These are phyloP conservation scores for Thermothelomyces thermophilus DNA, from an alignment of 2,329 filamentous ascomycete genomes.

Conservation along the genomic window DNA sequence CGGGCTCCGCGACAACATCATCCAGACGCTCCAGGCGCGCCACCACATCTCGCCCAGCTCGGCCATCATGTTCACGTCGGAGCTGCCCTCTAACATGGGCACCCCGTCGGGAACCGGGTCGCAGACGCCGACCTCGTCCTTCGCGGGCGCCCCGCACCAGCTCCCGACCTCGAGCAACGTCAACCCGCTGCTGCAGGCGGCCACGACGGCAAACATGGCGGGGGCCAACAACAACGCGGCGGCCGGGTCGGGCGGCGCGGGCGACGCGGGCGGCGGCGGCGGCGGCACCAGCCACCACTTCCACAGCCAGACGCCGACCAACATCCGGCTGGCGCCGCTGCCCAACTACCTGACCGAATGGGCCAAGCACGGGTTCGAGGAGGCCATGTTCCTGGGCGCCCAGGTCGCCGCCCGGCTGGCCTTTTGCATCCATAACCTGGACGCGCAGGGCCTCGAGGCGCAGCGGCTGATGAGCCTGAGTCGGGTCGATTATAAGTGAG, in stretches of 20 bases:
- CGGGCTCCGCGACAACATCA: conserved; percentile 84
- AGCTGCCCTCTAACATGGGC: conserved; percentile 87
- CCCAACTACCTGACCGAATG: conserved; percentile 88
- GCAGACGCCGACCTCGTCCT: conserved; percentile 72
- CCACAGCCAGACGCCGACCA: conserved; percentile 69
- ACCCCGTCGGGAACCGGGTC: conserved; percentile 86
- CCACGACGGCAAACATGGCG: conserved; percentile 64
- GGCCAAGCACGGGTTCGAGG: conserved; percentile 74
- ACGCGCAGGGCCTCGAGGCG: conserved; percentile 44
- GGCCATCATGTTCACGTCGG: conserved; percentile 93
- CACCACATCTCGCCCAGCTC: conserved; percentile 89
- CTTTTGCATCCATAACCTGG: conserved; percentile 53
- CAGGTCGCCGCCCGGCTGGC: conserved; percentile 69
- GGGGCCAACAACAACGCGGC: conserved; percentile 32
- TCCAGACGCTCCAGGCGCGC: conserved; percentile 70
- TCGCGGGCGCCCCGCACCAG: conserved; percentile 48
- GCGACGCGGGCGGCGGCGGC: conserved; percentile 37
- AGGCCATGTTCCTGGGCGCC: conserved; percentile 78
- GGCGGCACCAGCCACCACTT: conserved; percentile 43
- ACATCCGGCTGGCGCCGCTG: conserved; percentile 68
- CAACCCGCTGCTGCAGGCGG: conserved; percentile 86
- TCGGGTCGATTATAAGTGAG: conserved; percentile 56
- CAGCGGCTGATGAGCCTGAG: conserved; percentile 52
- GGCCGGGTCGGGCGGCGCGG: conserved; percentile 30
- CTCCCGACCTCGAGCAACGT: conserved; percentile 48